Conservation (phyloP, 2,329 filamentous ascomycete genomes). For the Aspergillus felis region DNA sequence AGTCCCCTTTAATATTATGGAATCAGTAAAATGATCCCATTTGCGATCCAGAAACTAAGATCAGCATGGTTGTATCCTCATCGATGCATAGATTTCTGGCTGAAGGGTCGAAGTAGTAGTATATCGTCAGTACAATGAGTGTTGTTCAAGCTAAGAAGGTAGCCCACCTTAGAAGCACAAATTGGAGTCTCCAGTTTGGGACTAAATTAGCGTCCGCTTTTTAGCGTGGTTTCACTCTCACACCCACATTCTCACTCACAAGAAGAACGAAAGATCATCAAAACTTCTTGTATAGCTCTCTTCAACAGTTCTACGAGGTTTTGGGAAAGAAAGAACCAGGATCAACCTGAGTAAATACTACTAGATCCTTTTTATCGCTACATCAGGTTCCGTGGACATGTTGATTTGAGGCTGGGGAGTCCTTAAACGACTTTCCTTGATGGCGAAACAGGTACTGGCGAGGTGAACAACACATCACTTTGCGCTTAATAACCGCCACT, state of each 20-base stretch:
- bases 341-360: not conserved
- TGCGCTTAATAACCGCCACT: not conserved
- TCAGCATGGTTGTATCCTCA: no score
- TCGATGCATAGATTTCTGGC: no score
- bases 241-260: not conserved
- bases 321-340: not conserved
- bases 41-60: no score
- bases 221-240: not conserved
- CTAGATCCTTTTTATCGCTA: not conserved
- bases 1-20: no score
- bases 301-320: not conserved
- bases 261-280: not conserved
- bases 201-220: conserved; percentile 4
- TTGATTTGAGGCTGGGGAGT: not conserved
- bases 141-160: not conserved
- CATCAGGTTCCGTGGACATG: not conserved
- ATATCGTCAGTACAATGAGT: no score
- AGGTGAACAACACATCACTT: not conserved
- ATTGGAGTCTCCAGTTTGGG: not conserved
- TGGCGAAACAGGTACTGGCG: not conserved
- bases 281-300: not conserved
- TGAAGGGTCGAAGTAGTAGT: no score
- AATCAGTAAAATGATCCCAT: no score
- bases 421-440: not conserved
- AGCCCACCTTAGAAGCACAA: not conserved